Conservation (phyloP, 2,329 filamentous ascomycete species). For the Lasiodiplodia gonubiensis region DNA sequence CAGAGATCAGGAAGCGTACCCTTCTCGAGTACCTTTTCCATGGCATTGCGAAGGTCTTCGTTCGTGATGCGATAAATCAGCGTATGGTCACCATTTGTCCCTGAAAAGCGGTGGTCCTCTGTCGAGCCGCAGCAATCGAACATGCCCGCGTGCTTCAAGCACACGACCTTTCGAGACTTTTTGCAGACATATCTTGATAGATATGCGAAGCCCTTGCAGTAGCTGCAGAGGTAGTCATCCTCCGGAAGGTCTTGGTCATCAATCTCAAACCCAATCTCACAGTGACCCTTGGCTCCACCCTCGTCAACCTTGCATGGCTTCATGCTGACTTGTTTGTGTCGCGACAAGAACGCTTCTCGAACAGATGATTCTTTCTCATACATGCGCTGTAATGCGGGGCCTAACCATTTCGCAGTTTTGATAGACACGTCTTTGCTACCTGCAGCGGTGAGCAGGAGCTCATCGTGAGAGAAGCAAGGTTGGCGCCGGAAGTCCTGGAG, state of each 20-base stretch:
- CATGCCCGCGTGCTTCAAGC: conserved; percentile 78
- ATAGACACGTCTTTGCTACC: conserved; percentile 76
- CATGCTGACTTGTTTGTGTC: conserved; percentile 18
- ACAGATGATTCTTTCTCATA: conserved; percentile 73
- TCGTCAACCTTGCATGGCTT: conserved; percentile 23
- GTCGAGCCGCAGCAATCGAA: conserved; percentile 78
- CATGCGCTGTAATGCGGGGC: conserved; percentile 81
- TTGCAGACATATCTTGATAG: conserved; percentile 88
- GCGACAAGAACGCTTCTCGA: conserved; percentile 60
- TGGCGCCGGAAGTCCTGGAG: conserved; percentile 87
- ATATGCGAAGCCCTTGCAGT: conserved; percentile 92
- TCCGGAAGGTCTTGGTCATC: conserved; percentile 77
- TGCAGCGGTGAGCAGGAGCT: conserved; percentile 88
- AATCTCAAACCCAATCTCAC: conserved; percentile 40
- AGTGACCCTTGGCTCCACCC: conserved; percentile 35
- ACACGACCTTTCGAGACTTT: conserved; percentile 80
- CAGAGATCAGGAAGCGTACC: conserved; percentile 84
- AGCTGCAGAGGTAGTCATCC: conserved; percentile 88
- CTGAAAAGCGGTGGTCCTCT: conserved; percentile 69
- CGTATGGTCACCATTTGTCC: conserved; percentile 64
- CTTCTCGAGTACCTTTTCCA: conserved; percentile 83
- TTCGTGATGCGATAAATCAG: conserved; percentile 79
- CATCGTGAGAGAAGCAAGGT: conserved; percentile 96
- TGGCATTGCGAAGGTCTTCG: conserved; percentile 68
- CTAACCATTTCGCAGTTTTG: conserved; percentile 92